These are phyloP conservation scores for Polytrichum commune DNA, from an alignment of 225 moss, liverwort and hornwort genomes.

Conservation along the genomic window DNA sequence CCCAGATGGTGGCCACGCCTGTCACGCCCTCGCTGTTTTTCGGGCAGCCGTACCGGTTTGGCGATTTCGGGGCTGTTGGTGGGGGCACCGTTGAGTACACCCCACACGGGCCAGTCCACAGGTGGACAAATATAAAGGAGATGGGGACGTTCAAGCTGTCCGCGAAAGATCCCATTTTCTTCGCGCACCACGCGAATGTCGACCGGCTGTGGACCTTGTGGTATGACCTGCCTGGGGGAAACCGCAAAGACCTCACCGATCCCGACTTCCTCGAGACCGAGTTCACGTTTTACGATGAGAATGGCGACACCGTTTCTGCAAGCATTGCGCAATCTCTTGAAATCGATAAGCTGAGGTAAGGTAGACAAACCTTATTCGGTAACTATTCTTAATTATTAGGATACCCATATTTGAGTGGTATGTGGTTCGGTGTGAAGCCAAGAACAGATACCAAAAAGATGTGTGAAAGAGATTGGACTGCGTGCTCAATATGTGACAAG, in stretches of 20 bases:
- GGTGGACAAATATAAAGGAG: slow-evolving; percentile 11
- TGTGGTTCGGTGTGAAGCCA: too few relatives aligned
- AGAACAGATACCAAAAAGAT: too few relatives aligned
- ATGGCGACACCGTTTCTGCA: slow-evolving; percentile 39
- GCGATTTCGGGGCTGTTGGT: slow-evolving; percentile 20
- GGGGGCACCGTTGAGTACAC: slow-evolving; percentile 18
- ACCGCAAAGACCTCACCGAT: slow-evolving; percentile 27
- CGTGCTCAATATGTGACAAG: too few relatives aligned
- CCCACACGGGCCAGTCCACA: slow-evolving; percentile 32
- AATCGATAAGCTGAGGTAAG: slow-evolving; percentile 26
- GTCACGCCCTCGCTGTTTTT: slow-evolving; percentile 14
- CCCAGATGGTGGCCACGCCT: neutral
- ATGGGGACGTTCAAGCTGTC: slow-evolving; percentile 17
- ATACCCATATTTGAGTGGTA: too few relatives aligned
- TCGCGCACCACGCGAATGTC: slow-evolving; percentile 25
- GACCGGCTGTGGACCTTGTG: slow-evolving; percentile 37
- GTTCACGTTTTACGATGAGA: slow-evolving; percentile 62
- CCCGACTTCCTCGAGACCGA: slow-evolving; percentile 43
- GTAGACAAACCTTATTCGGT: neutral
- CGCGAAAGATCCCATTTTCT: slow-evolving; percentile 25
- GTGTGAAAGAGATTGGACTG: too few relatives aligned
- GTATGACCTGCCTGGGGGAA: slow-evolving; percentile 12
- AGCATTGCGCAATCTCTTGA: slow-evolving; percentile 35
- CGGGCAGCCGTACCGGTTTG: slow-evolving; percentile 25
- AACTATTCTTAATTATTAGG: too few relatives aligned